These are phyloP conservation scores for Zygnema cylindricum DNA, from an alignment of 139 green algal genomes.

Conservation along the genomic window DNA sequence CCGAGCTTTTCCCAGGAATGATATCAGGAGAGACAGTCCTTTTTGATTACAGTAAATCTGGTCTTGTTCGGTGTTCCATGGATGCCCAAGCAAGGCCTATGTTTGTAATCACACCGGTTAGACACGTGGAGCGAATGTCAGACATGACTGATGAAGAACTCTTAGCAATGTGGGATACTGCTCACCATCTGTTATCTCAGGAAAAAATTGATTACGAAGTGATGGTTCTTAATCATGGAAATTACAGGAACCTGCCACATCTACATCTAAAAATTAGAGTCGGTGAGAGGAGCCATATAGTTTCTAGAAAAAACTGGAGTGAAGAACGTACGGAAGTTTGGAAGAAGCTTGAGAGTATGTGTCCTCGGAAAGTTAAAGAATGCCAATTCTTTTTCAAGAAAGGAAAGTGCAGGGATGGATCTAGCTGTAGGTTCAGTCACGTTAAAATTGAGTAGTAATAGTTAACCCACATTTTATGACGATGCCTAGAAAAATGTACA, in stretches of 20 bases:
- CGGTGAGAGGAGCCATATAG: neutral
- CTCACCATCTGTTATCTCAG: neutral
- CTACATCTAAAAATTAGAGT: constrained; percentile 35
- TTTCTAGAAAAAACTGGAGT: neutral
- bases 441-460: neutral
- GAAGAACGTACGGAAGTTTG: neutral
- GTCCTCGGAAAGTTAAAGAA: neutral
- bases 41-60: constrained; percentile 8
- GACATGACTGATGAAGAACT: constrained; percentile 9
- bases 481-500: no score
- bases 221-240: constrained; percentile 39
- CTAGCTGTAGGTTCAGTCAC: neutral
- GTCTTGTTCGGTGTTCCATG: constrained; percentile 21
- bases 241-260: constrained; percentile 33
- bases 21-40: constrained; percentile 8
- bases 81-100: constrained; percentile 21
- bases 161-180: neutral
- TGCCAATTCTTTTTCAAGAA: neutral
- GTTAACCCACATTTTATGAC: no score
- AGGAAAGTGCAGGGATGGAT: neutral
- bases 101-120: constrained; percentile 30
- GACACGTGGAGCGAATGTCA: constrained; percentile 2
- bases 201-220: constrained; percentile 21
- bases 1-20: neutral
- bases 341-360: neutral